Base-by-base conservation (phyloP, 345 rosid genomes). In the Erodium maritimum region DNA sequence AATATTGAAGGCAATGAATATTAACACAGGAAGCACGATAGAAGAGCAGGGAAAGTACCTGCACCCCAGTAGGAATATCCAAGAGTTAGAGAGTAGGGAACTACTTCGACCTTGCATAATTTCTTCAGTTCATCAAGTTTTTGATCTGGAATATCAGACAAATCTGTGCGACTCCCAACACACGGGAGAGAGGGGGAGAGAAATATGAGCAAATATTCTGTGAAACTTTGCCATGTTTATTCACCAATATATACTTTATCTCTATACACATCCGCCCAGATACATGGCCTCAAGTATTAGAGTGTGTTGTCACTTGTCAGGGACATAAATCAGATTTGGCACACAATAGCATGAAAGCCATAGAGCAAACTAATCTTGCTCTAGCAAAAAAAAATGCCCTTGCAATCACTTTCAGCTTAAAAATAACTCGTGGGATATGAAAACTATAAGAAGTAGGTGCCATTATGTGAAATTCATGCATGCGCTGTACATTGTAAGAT, bases 41-140 rank as follows among this genome's bases (percentile, higher is more conserved):
- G 19, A 54, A 54, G 6, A 21, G 19, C 25, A 17, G 5, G 2
- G 17, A 0, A 53, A 19, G 24, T 54, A 88, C 98, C 96, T 66
- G 85, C 96, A 73, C 75, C 64, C 96, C 95, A 89, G 64, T 93
- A 88, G 13, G 99, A 87, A 83, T 89, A 93, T 17, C 95, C 95
- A 65, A 89, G 90, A 0, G 82, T 86, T 61, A 82, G 58, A 0
- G 95, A 73, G 67, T 93, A 73, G 25, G 95, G 84, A 75, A 82
- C 81, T 14, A 82, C 84, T 74, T 83, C 83, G 65, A 86, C 51
- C 66, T 77, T 67, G 61, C 79, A 75, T 20, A 81, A 60, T 57
- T 79, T 80, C 78, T 69, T 82, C 53, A 91, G 71, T 68, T 88
- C 84, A 52, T 72, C 77, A 42, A 84, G 70, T 65, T 75, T 78